A percentile compares a stretch with the other conserved stretches of the same genome.
Conservation (phyloP, 306 rosid genomes). For the Macrotyloma uniflorum region DNA sequence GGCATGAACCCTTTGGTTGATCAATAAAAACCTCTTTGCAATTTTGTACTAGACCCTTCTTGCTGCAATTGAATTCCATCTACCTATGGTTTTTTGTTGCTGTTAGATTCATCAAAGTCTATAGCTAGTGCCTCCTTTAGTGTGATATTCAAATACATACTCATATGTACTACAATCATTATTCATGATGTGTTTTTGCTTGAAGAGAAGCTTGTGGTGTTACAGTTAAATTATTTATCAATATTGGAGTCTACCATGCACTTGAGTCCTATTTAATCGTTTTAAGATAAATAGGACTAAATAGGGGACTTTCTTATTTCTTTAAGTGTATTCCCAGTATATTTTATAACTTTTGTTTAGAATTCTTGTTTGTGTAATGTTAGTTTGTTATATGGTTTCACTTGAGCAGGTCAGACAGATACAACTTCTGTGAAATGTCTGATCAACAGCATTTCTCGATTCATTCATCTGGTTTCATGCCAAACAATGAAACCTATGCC, state of each 20-base stretch:
- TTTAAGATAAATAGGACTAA: conserved; percentile 10
- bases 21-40: conserved; percentile 4
- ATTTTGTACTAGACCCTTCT: conserved; percentile 15
- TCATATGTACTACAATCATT: conserved; percentile 3
- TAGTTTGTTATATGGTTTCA: conserved; percentile 38
- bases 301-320: not conserved
- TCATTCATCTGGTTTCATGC: conserved; percentile 86
- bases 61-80: conserved; percentile 24
- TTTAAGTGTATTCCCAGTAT: not conserved
- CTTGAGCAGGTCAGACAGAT: conserved; percentile 73
- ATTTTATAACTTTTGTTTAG: not conserved
- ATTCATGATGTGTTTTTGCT: conserved; percentile 18
- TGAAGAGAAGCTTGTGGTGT: conserved; percentile 34
- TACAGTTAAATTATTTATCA: conserved; percentile 27
- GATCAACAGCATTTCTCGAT: conserved; percentile 90
- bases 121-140: not conserved
- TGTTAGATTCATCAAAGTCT: conserved; percentile 6
- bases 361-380: conserved; percentile 10
- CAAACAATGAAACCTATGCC: conserved; percentile 63
- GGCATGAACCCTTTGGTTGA: conserved; percentile 9
- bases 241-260: conserved; percentile 11
- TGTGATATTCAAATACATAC: not conserved
- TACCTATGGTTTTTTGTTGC: conserved; percentile 8
- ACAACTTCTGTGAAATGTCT: conserved; percentile 73
- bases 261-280: not conserved